A percentile compares a stretch with the other conserved stretches of the same genome.
Conservation (phyloP, 73 alveolate species). For the Blepharisma stoltei region DNA sequence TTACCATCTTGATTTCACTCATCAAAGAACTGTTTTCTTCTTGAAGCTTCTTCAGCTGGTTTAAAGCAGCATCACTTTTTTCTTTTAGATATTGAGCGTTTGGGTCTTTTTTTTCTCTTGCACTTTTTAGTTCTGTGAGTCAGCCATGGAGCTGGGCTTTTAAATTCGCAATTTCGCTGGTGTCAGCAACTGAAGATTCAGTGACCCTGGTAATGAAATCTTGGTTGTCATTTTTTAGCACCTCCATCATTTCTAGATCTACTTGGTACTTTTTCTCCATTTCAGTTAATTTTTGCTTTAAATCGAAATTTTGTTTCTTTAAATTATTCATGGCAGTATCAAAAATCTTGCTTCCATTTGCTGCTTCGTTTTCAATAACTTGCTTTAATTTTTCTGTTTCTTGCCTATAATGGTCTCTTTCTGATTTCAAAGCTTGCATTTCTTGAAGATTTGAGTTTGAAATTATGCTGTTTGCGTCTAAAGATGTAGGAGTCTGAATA, state of each 20-base stretch:
- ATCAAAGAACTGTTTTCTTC: background rate
- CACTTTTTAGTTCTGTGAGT: background rate
- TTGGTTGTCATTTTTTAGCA: background rate
- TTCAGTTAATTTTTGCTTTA: background rate
- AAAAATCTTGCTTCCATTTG: background rate
- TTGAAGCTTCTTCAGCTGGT: background rate
- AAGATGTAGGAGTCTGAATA: background rate
- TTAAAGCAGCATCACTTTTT: background rate
- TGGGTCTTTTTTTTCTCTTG: background rate
- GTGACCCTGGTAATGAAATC: background rate
- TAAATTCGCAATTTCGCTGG: background rate
- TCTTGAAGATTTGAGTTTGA: background rate
- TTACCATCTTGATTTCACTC: background rate
- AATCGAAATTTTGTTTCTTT: background rate
- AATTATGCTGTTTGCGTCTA: conserved; percentile 18
- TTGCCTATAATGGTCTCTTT: background rate
- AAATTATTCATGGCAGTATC: too few species aligned
- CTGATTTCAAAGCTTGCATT: background rate
- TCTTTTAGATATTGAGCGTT: background rate
- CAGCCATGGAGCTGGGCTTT: background rate
- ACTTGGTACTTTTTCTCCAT: background rate
- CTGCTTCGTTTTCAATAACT: background rate
- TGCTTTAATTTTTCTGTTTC: conserved; percentile 5
- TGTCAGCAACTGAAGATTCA: conserved; percentile 12
- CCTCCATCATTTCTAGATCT: background rate